Percentiles rank a stretch among this genome's conserved stretches.
Conservation (phyloP, 2,329 filamentous ascomycete species). For the Ceratocystis smalleyi region DNA sequence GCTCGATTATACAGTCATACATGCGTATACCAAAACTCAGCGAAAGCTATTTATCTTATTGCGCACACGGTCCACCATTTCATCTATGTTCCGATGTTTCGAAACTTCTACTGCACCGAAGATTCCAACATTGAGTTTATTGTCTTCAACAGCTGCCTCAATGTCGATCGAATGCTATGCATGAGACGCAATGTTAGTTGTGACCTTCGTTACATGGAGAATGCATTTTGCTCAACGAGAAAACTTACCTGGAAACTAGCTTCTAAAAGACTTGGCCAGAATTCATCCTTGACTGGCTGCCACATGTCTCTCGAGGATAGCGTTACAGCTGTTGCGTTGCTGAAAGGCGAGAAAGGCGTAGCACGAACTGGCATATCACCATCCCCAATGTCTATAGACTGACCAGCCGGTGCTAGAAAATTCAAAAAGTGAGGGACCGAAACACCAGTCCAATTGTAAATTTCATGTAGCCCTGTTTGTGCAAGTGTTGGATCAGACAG, state of each 20-base stretch:
- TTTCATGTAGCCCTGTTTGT: conserved; percentile 6
- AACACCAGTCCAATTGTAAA: conserved; percentile 7
- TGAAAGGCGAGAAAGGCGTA: neutral
- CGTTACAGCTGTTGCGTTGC: neutral
- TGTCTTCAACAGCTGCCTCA: conserved; percentile 10
- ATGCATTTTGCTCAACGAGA: too few relatives aligned
- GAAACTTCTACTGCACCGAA: conserved; percentile 9
- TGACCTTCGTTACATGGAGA: neutral
- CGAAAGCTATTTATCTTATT: neutral
- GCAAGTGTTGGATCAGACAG: neutral
- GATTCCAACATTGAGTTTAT: conserved; percentile 7
- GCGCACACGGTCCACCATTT: neutral
- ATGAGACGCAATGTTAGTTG: neutral
- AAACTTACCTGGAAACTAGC: conserved; percentile 6
- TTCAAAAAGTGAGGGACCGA: conserved; percentile 6
- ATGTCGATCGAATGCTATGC: conserved; percentile 10
- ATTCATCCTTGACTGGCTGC: neutral
- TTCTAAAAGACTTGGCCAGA: neutral
- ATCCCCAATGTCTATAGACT: neutral
- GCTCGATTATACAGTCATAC: too few relatives aligned
- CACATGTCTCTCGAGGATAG: neutral
- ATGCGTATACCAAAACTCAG: neutral
- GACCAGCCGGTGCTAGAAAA: neutral
- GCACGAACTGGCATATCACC: neutral
- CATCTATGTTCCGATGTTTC: neutral